Base-by-base conservation (phyloP, 2,329 filamentous ascomycete genomes). In the Penicillium sp. region DNA sequence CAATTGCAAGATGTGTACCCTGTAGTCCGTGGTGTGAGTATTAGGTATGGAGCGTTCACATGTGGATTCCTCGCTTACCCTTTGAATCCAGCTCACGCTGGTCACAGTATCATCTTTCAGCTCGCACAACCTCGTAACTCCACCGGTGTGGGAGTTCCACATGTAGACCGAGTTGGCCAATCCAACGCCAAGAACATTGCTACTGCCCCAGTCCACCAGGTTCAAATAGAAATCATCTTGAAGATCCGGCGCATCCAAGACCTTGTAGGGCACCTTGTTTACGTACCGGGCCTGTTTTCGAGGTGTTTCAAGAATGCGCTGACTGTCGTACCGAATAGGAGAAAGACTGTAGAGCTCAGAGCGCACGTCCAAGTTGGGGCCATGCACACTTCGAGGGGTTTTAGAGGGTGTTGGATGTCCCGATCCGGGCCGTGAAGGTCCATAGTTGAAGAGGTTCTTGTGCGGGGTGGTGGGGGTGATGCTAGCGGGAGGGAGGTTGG, bases 171-270 rank as follows among this genome's bases (percentile, higher is more conserved):
- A 94, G 17, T 86, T 88, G 17, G 90, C 90, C 24, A 98, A 74
- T 0, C 93, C 93, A 38, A 98, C 93, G 6, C 91, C 93, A 10
- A 98, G 77, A 8, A 95, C 85, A 67, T 97, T 95, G 59, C 87
- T 89, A 61, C 88, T 94, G 38, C 93, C 93, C 93, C 93, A 98
- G 64, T 98, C 93, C 3, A 98, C 91, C 24, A 98, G 75, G 62
- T 98, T 98, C 32, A 98, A 77, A 63, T 98, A 98, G 69, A 97
- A 98, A 65, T 98, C 93, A 63, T 98, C 93, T 26, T 91, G 90
- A 40, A 98, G 74, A 65, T 97, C 93, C 2, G 93, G 93, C 0
- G 93, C 93, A 73, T 98, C 93, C 9, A 98, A 77, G 2, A 98
- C 93, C 70, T 98, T 98, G 72, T 94, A 98, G 0, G 93, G 93